Base-by-base conservation (phyloP, 2,329 filamentous ascomycete genomes). In the Eutypa lata region DNA sequence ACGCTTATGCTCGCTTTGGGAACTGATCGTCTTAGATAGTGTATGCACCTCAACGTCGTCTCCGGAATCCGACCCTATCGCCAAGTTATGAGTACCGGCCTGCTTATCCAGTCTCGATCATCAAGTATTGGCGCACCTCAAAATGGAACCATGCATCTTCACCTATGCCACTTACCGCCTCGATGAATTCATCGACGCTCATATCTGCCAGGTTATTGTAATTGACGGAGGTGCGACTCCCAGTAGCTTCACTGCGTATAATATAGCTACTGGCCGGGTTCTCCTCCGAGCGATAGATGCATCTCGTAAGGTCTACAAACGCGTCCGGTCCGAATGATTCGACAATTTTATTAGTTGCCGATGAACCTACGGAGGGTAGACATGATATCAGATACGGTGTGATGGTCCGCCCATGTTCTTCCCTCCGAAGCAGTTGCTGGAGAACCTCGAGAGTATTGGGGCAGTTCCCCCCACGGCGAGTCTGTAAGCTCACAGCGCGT, bases 401-500 rank as follows among this genome's bases (percentile, higher is more conserved):
- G 37, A 74, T 58, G 33, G 57, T 51, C 50, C 49, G 54, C 60
- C 62, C 43, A 22, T 48, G 28, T 57, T 55, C n/a, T 40, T 47
- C 52, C 31, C 62, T 51, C 51, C 22, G 42, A 26, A 84, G 62
- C 18, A 89, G 76, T 65, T 91, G 86, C 56, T 83, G 77, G 24
- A 91, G 72, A 8, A 91, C 87, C 65, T 90, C 80, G 33, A 90
- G 78, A 3, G 82, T 81, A 66, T 91, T 91, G 22, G 84, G 80
- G 57, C 85, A 84, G 67, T 91, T 92, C 31, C 88, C 88, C 49
- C 89, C 88, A 24, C 87, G 80, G 28, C 88, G 81, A 43, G 78
- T 77, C 35, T 74, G 71, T 51, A 88, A 66, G 22, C 65, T 75
- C 2, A 80, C 80, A 18, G 88, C 87, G 31, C 88, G 84, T 40